Base-by-base conservation (phyloP, 192 early-diverging fungal species). In the Cladochytrium replicatum region DNA sequence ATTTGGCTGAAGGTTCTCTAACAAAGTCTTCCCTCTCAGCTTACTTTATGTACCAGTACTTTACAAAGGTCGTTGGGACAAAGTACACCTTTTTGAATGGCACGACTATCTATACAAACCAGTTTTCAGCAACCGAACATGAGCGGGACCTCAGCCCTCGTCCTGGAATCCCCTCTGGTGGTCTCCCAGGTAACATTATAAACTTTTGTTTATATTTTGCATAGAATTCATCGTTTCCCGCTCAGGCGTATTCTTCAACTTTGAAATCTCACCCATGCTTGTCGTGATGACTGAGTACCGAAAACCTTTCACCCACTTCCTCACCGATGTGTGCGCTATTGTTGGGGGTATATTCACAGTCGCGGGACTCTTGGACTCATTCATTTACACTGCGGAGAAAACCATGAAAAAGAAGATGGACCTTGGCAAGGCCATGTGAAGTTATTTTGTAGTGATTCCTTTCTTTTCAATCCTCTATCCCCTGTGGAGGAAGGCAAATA, bases 321-420 rank as follows among this genome's bases (percentile, higher is more conserved):
- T 97, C 23, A 94, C 92, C 25, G 80, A 84, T 26, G 67, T 91
- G 9, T 91, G 92, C 52, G 91, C 88, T 8, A 89, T 97, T 48
- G 75, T 95, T 1, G 92, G 94, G 41, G 94, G 92, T 28, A 78
- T 97, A 23, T 91, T 87, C 58, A 95, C 94, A n/a, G 88, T 97
- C 4, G 89, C 91, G 5, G 83, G 92, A 5, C 75, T 97, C 25
- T 57, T 95, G 11, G 94, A 97, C 54, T 69, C 76, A 38, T 67
- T 85, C 21, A 72, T 92, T n/a, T 97, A 87, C 67, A 81, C 78
- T n/a, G 82, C 91, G 3, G 86, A 88, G 52, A 84, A 77, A 50
- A 69, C 73, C 2, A 43, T 93, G 7, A 83, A 79, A 51, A 68
- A 68, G 34, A 94, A 93, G 63, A 60, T 82, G 37, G 85, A 91